Evolutionary conservation across 2,329 filamentous ascomycete species (phyloP).

Genomic region (Periconia macrospinosa): DNA sequence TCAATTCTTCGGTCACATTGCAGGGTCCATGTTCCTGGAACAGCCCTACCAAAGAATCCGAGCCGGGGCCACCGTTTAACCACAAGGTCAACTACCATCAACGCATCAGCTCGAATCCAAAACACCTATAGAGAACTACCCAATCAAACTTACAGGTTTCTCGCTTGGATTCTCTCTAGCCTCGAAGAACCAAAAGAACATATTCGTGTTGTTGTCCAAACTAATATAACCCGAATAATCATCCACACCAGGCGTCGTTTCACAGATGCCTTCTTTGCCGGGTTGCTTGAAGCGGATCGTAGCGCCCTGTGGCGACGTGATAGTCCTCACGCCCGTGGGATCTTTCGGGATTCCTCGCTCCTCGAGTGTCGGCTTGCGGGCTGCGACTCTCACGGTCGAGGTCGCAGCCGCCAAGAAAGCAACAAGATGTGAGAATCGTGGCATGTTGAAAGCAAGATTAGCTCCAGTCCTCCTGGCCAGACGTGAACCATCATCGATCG

Average conservation of each 20-base stretch:
- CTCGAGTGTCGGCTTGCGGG: slow-evolving; percentile 27
- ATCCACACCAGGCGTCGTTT: slow-evolving; percentile 37
- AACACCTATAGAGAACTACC: slow-evolving; percentile 49
- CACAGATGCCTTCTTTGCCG: slow-evolving; percentile 48
- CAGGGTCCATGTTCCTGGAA: slow-evolving; percentile 56
- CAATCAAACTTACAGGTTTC: slow-evolving; percentile 30
- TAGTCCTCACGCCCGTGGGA: slow-evolving; percentile 33
- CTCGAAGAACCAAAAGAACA: slow-evolving; percentile 54
- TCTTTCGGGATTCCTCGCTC: slow-evolving; percentile 35
- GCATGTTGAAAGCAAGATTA: slow-evolving; percentile 20
- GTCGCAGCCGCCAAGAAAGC: slow-evolving; percentile 20
- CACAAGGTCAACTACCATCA: slow-evolving; percentile 44
- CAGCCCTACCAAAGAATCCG: slow-evolving; percentile 57
- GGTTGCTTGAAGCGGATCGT: slow-evolving; percentile 40
- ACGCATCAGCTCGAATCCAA: neutral
- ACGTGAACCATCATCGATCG: neutral
- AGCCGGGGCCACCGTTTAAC: slow-evolving; percentile 59
- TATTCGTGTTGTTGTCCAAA: slow-evolving; percentile 38
- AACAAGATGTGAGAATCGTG: slow-evolving; percentile 22
- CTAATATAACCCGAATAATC: slow-evolving; percentile 44
- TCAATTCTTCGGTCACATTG: slow-evolving; percentile 45
- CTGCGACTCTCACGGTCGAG: slow-evolving; percentile 13
- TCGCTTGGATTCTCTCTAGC: slow-evolving; percentile 46
- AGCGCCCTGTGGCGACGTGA: slow-evolving; percentile 38
- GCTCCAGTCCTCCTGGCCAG: neutral